A percentile compares a stretch with the other conserved stretches of the same genome.
These are phyloP conservation scores for Chlorophyllum brunneum DNA, from an alignment of 768 basidiomycete species.

Conservation along the genomic window DNA sequence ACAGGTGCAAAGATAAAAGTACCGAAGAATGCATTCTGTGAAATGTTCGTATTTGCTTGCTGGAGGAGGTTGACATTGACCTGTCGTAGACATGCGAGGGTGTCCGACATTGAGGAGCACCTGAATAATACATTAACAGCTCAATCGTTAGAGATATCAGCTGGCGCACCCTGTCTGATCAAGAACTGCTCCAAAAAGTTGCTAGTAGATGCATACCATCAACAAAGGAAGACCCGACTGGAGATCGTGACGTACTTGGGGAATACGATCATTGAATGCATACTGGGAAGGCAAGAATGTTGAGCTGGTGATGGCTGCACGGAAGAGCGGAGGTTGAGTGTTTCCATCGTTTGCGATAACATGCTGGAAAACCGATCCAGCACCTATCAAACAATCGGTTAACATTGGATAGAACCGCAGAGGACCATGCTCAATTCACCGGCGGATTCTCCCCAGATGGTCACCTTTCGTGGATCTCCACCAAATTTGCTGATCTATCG, in stretches of 20 bases:
- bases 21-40: conserved; percentile 32
- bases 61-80: conserved; percentile 30
- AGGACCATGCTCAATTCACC: not conserved
- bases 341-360: conserved; percentile 41
- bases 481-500: conserved; percentile 37
- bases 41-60: conserved; percentile 28
- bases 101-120: conserved; percentile 29
- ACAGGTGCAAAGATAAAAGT: conserved; percentile 41
- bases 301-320: conserved; percentile 42
- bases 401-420: no score
- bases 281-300: conserved; percentile 43
- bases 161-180: not conserved
- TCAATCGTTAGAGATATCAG: not conserved
- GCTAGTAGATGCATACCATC: not conserved
- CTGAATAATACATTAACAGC: conserved; percentile 19
- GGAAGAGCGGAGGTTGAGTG: conserved; percentile 41
- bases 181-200: not conserved
- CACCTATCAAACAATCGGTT: conserved; percentile 23
- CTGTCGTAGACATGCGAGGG: conserved; percentile 37
- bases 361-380: conserved; percentile 48
- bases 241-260: conserved; percentile 24
- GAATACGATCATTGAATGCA: conserved; percentile 35
- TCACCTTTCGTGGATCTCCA: conserved; percentile 36
- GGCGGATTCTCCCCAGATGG: conserved; percentile 42
- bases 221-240: not conserved